Evolutionary conservation across 352 stramenopile species (phyloP), one percentile per base, ranked within the genome.

Genomic region (Pythium plurisporium): DNA sequence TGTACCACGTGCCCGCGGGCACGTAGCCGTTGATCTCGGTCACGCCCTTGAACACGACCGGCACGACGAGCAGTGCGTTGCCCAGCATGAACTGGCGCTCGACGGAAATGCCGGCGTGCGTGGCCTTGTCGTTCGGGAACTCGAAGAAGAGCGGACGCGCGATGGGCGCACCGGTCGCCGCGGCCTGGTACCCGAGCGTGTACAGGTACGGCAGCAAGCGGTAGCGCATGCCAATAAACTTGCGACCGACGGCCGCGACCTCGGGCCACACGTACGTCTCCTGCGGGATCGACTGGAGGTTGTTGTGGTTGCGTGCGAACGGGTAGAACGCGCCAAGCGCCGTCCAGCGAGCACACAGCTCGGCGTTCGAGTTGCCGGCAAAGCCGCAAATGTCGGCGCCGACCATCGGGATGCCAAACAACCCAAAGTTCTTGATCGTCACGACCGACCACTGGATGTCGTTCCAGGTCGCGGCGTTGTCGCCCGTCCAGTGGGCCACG

Each of bases 241-340:
- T 79, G 30, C 70, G 64, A 26, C 80, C 73, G n/a, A 87, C 63
- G 0, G 57, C 54, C 0, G 65, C 54, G 33, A 85, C 76, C 23
- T 76, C 62, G 8, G 66, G 68, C 76, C 81, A 87, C 6, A 87
- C 69, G 49, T 88, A 86, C 10, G 82, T 86, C 47, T 89, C 79
- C 41, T 89, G 81, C 8, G 82, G 40, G 22, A 72, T 64, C 10
- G 68, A 55, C 4, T n/a, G n/a, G 6, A 73, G 43, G 45, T 79
- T 84, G 71, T 92, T 93, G 72, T 95, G 86, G 72, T 93, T 91
- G 20, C 86, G 75, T 23, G 78, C 64, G 58, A 93, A 93, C 26
- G 79, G 81, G 60, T 89, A 87, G 67, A 92, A 86, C n/a, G 80
- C 66, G 36, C 78, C 80, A 5, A 91, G 56, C 19, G 75, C 74